Evolutionary conservation across 2,329 filamentous ascomycete species (phyloP), one percentile per base, ranked within the genome.

Genomic region (Ascochyta viciae-villosae): DNA sequence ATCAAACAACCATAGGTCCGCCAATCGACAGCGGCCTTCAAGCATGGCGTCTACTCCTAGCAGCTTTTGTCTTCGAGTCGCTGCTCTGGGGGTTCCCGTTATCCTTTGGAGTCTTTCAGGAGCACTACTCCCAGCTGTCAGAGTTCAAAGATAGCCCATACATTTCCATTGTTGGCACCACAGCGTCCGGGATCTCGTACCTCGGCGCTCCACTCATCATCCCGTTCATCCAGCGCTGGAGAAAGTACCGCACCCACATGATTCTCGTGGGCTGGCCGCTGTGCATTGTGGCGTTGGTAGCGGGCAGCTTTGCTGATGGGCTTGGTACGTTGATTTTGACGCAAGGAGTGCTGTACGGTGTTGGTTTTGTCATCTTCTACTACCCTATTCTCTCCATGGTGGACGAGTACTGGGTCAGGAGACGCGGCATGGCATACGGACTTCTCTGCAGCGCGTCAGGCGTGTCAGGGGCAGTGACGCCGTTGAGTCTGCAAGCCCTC

Each of bases 11-110:
- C 41, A 38, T 9, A 10, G 38, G 43, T 4, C 57, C 62, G 13
- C 49, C 63, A 7, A 54, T 61, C 10, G 63, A 66, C 19, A 41
- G 59, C 13, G 63, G 63, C 26, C 34, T 15, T 4, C 31, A 41
- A 48, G 82, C 83, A 22, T 84, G 81, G 78, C 64, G 83, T 1
- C 80, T 84, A 45, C 72, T 85, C 10, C 73, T 76, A 9, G 79
- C 79, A 2, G 80, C 78, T 53, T 83, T 81, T 56, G 58, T 82
- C 3, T 74, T 84, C 26, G 82, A 85, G 56, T 74, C 79, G 38
- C 68, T 83, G 15, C 74, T 83, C n/a, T 62, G 61, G 61, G 63
- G 63, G 6, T 65, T 65, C 24, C 61, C 64, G 0, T 50, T 70
- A 9, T 62, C 60, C 12, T 70, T 67, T 24, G 66, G 66, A n/a